Evolutionary conservation across 345 rosid species (phyloP).

Genomic region (Eucalyptus erythrocorys): DNA sequence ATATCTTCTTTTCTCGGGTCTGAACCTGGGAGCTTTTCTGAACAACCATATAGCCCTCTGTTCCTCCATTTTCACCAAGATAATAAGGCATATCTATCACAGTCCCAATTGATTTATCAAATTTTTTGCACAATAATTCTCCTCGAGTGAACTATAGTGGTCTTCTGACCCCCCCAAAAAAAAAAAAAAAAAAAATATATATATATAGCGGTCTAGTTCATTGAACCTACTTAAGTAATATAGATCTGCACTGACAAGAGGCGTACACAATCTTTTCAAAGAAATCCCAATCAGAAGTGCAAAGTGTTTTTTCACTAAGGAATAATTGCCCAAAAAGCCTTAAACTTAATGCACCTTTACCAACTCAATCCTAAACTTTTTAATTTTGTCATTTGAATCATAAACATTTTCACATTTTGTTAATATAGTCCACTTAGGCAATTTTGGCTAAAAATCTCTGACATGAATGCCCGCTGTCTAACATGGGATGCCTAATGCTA

Average conservation of each 20-base stretch:
- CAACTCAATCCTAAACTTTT: background rate
- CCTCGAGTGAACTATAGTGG: background rate
- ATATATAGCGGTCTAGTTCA: background rate
- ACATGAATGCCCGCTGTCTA: background rate
- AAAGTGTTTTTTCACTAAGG: background rate
- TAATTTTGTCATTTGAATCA: too few species aligned
- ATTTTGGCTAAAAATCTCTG: background rate
- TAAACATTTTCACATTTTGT: background rate
- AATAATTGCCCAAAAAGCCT: background rate
- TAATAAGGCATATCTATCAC: background rate
- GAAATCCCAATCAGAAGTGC: background rate
- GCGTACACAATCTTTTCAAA: background rate
- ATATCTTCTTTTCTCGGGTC: background rate
- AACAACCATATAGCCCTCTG: background rate
- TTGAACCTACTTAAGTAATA: background rate
- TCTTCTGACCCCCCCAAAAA: accelerated
- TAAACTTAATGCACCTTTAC: background rate
- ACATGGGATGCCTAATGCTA: background rate
- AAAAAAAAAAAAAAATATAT: too few species aligned
- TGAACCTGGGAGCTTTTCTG: background rate
- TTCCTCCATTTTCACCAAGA: background rate
- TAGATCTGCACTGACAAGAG: background rate
- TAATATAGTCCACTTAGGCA: too few species aligned
- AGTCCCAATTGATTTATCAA: background rate
- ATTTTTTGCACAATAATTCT: background rate